Evolutionary conservation across 805 yeast genomes (phyloP).

Genomic region (Candida insectorum): DNA sequence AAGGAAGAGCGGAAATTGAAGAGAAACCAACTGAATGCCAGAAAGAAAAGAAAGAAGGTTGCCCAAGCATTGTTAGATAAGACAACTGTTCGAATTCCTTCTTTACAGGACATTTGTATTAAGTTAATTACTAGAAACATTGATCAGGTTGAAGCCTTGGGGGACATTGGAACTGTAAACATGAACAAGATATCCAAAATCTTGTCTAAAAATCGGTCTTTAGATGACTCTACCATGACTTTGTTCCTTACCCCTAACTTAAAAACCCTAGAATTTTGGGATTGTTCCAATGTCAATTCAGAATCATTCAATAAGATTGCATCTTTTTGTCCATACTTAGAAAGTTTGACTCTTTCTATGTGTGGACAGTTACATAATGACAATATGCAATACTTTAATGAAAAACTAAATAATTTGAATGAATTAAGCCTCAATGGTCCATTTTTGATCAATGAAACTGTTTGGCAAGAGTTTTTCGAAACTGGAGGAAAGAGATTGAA

Average conservation of each 20-base stretch:
- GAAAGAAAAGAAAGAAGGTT: slow-evolving; percentile 71
- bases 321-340: slow-evolving; percentile 72
- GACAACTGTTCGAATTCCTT: slow-evolving; percentile 57
- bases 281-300: slow-evolving; percentile 75
- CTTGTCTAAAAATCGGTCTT: slow-evolving; percentile 75
- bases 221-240: slow-evolving; percentile 67
- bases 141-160: slow-evolving; percentile 73
- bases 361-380: slow-evolving; percentile 90
- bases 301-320: slow-evolving; percentile 69
- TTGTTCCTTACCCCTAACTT: slow-evolving; percentile 66
- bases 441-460: slow-evolving; percentile 68
- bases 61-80: slow-evolving; percentile 84
- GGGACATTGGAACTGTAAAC: slow-evolving; percentile 79
- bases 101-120: slow-evolving; percentile 82
- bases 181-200: slow-evolving; percentile 71
- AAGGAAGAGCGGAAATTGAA: slow-evolving; percentile 43
- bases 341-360: slow-evolving; percentile 70
- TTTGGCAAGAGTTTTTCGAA: slow-evolving; percentile 78
- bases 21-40: slow-evolving; percentile 56
- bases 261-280: slow-evolving; percentile 74
- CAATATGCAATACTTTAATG: slow-evolving; percentile 58
- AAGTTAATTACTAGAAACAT: slow-evolving; percentile 61
- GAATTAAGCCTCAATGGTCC: slow-evolving; percentile 81
- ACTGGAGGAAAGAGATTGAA: slow-evolving; percentile 50
- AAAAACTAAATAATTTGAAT: slow-evolving; percentile 52